A percentile compares a stretch with the other conserved stretches of the same genome.
These are phyloP conservation scores for Ganoderma multipileum DNA, from an alignment of 1,284 basidiomycete genomes.

Conservation along the genomic window DNA sequence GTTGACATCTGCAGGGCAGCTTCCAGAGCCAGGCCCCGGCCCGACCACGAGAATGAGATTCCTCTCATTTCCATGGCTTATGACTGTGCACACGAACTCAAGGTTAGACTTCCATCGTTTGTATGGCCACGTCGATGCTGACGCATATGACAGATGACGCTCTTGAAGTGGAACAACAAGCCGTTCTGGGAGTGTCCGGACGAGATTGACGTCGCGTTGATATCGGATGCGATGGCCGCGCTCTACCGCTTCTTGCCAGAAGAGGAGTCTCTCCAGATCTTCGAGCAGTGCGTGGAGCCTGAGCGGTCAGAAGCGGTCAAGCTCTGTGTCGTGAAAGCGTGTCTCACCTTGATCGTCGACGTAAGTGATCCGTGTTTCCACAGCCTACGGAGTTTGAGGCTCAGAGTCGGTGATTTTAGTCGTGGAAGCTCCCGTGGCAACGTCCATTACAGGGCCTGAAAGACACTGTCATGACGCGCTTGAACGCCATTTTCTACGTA, in stretches of 20 bases:
- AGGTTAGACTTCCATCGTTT: conserved; percentile 52
- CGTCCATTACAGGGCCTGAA: conserved; percentile 56
- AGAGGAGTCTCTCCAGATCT: conserved; percentile 65
- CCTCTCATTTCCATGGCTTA: conserved; percentile 73
- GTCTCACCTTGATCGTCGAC: conserved; percentile 53
- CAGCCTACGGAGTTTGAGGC: not conserved
- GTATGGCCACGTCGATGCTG: conserved; percentile 15
- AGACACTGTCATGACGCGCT: conserved; percentile 50
- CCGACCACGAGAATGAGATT: conserved; percentile 60
- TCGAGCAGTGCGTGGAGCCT: conserved; percentile 70
- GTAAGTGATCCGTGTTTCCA: conserved; percentile 27
- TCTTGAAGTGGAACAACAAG: conserved; percentile 59
- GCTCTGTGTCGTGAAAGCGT: conserved; percentile 78
- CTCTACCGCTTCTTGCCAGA: conserved; percentile 74
- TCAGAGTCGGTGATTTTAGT: conserved; percentile 41
- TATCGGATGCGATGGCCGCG: conserved; percentile 76
- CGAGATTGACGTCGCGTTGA: conserved; percentile 81
- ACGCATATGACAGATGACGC: conserved; percentile 44
- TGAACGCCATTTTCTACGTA: conserved; percentile 65
- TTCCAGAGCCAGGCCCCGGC: conserved; percentile 62
- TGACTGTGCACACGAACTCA: conserved; percentile 82
- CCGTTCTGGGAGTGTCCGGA: conserved; percentile 77
- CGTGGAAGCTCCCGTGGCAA: conserved; percentile 66
- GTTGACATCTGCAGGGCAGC: conserved; percentile 87
- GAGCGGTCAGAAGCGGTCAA: conserved; percentile 83